Percentiles rank a stretch among this genome's conserved stretches.
phyloP scores from a whole-genome alignment of 257 asterid genomes.

The Solanum lycopersicoides region DNA sequence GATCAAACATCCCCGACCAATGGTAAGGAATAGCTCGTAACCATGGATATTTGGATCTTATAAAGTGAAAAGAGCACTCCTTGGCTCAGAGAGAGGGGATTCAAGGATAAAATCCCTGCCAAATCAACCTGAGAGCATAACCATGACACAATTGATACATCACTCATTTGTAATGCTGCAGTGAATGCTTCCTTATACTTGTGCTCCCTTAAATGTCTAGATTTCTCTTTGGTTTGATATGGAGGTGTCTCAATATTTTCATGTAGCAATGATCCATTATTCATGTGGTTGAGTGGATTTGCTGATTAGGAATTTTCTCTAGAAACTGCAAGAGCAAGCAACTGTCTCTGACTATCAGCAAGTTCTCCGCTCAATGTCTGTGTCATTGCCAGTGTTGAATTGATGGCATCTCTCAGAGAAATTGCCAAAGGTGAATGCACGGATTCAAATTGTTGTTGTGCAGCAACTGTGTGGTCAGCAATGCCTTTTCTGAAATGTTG shows the following conservation, averaged over 20 bases:
- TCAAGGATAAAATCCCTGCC: conserved; percentile 47
- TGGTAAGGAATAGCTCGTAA: too few relatives aligned
- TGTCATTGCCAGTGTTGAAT: conserved; percentile 74
- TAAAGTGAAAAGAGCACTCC: conserved; percentile 84
- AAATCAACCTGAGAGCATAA: conserved; percentile 96
- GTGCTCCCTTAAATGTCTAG: conserved; percentile 70
- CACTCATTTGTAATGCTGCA: conserved; percentile 79
- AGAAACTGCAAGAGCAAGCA: conserved; percentile 54
- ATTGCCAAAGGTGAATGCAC: conserved; percentile 73
- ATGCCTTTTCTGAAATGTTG: conserved; percentile 81
- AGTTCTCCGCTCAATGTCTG: conserved; percentile 72
- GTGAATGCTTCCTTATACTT: conserved; percentile 93
- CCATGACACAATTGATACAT: conserved; percentile 83
- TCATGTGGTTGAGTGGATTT: conserved; percentile 60
- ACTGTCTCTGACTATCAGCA: conserved; percentile 82
- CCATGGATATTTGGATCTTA: too few relatives aligned
- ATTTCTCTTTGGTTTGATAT: conserved; percentile 88
- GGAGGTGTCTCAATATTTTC: conserved; percentile 82
- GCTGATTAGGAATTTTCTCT: conserved; percentile 54
- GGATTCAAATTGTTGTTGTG: conserved; percentile 77
- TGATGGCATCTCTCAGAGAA: conserved; percentile 80
- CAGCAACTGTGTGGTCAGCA: conserved; percentile 62
- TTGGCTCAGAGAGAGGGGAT: conserved; percentile 84
- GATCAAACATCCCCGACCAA: too few relatives aligned
- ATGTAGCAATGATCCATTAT: conserved; percentile 84